These are phyloP conservation scores for Epichloe baconii DNA, from an alignment of 2,329 filamentous ascomycete species.

Conservation along the genomic window DNA sequence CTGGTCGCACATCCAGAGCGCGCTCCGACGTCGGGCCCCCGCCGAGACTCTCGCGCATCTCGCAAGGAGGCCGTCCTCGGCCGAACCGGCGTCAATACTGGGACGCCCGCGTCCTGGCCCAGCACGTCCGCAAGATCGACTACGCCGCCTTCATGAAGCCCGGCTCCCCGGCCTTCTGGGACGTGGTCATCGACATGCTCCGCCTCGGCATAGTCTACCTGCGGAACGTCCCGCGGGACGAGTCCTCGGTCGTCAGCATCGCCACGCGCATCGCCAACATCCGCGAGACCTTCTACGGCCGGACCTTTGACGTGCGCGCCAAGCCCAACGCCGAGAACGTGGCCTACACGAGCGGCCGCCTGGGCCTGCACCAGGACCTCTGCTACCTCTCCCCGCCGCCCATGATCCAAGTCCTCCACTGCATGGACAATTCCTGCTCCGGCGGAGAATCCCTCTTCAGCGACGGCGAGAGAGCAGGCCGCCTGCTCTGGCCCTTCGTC, in stretches of 20 bases:
- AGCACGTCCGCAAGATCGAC: constrained; percentile 43
- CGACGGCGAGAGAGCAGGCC: constrained; percentile 53
- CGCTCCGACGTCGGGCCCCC: constrained; percentile 8
- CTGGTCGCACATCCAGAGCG: constrained; percentile 24
- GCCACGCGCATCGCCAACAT: constrained; percentile 62
- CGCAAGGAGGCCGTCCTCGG: constrained; percentile 15
- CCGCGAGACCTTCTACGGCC: constrained; percentile 81
- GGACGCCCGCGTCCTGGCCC: constrained; percentile 24
- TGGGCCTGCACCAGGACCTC: constrained; percentile 88
- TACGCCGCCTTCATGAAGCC: constrained; percentile 59
- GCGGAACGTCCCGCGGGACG: constrained; percentile 55
- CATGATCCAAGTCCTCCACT: constrained; percentile 78
- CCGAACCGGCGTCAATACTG: constrained; percentile 26
- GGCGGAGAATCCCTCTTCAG: constrained; percentile 82
- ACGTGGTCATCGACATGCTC: constrained; percentile 49
- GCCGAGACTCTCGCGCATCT: constrained; percentile 4
- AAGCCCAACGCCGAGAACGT: constrained; percentile 80
- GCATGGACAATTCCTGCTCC: constrained; percentile 62
- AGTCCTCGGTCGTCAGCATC: constrained; percentile 53
- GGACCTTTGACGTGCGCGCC: constrained; percentile 78
- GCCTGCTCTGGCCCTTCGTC: constrained; percentile 18
- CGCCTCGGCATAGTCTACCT: constrained; percentile 66
- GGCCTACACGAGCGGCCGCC: constrained; percentile 69
- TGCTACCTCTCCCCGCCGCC: constrained; percentile 74
- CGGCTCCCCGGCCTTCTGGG: constrained; percentile 40